These are phyloP conservation scores for Acrodontium crateriforme DNA, from an alignment of 2,329 filamentous ascomycete genomes.

Conservation along the genomic window DNA sequence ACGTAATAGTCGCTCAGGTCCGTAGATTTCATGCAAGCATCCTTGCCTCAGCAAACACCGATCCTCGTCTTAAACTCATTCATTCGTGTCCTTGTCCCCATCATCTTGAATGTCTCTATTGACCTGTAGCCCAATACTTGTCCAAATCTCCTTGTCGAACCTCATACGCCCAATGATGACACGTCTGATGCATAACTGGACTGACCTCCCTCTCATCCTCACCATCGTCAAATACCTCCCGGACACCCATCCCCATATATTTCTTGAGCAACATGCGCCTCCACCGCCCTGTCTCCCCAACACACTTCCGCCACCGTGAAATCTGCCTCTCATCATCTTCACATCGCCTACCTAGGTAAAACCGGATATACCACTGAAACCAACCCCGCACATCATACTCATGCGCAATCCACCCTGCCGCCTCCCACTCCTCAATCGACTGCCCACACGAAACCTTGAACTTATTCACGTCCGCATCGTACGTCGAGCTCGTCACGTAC, in stretches of 20 bases:
- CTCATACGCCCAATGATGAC: slow-evolving; percentile 43
- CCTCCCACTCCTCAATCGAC: slow-evolving; percentile 42
- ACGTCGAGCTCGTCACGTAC: slow-evolving; percentile 29
- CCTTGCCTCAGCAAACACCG: too few species aligned
- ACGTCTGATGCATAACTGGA: slow-evolving; percentile 44
- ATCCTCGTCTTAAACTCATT: too few species aligned
- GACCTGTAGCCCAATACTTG: slow-evolving; percentile 29
- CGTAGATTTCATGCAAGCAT: neutral
- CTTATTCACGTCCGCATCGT: slow-evolving; percentile 39
- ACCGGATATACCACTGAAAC: slow-evolving; percentile 45
- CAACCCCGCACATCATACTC: slow-evolving; percentile 40
- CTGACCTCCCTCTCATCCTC: slow-evolving; percentile 33
- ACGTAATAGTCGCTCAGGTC: slow-evolving; percentile 18
- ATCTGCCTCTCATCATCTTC: slow-evolving; percentile 41
- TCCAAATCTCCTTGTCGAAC: slow-evolving; percentile 37
- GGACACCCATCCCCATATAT: slow-evolving; percentile 34
- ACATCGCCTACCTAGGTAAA: slow-evolving; percentile 37
- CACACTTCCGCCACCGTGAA: slow-evolving; percentile 38
- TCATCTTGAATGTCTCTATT: too few species aligned
- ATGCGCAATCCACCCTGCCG: slow-evolving; percentile 41
- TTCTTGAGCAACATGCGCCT: slow-evolving; percentile 38
- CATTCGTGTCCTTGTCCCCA: too few species aligned
- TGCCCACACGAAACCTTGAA: slow-evolving; percentile 40
- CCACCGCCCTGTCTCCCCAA: slow-evolving; percentile 39
- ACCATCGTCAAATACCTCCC: slow-evolving; percentile 34